Evolutionary conservation across 257 asterid species (phyloP).

Genomic region (Solanum dulcamara): DNA sequence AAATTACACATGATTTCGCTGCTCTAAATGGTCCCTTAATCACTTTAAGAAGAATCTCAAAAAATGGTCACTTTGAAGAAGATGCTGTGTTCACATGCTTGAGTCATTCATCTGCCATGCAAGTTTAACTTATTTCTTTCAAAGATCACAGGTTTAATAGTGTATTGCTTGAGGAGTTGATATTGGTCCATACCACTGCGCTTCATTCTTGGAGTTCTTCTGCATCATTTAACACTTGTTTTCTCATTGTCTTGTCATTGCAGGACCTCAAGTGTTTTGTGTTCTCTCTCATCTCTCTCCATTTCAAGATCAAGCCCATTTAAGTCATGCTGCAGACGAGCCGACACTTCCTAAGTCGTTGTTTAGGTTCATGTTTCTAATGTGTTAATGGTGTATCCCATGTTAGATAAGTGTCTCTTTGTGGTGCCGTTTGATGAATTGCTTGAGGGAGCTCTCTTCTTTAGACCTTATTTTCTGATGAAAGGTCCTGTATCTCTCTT

Average conservation of each 20-base stretch:
- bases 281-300: conserved; percentile 73
- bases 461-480: not conserved
- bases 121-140: not conserved
- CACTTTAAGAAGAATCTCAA: not conserved
- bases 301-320: conserved; percentile 87
- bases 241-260: conserved; percentile 1
- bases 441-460: not conserved
- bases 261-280: conserved; percentile 86
- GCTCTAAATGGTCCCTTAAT: not conserved
- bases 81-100: not conserved
- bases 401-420: not conserved
- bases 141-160: not conserved
- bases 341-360: not conserved
- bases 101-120: not conserved
- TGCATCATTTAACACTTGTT: not conserved
- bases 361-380: not conserved
- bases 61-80: not conserved
- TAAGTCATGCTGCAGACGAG: conserved; percentile 1
- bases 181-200: not conserved
- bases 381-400: not conserved
- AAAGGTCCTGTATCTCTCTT: not conserved
- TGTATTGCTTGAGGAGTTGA: not conserved
- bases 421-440: not conserved
- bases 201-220: not conserved
- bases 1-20: not conserved